Evolutionary conservation across 306 rosid species (phyloP).

Genomic region (Cucumis melo): DNA sequence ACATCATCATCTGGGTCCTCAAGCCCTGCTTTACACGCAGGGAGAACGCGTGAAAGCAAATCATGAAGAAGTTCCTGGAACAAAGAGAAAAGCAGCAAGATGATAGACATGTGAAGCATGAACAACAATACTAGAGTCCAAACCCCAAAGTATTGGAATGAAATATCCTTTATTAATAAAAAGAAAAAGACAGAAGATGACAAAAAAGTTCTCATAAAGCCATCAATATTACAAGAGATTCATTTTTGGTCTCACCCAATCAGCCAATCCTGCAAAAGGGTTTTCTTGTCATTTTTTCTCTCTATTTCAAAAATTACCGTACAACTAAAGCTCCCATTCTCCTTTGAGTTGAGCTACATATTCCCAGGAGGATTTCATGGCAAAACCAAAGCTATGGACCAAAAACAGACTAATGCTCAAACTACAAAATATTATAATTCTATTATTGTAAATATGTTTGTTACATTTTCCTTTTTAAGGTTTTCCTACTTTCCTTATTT

Average conservation of each 20-base stretch:
- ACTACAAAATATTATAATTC: no score
- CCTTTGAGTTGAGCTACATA: not conserved
- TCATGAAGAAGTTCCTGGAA: constrained; percentile 72
- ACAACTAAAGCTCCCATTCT: not conserved
- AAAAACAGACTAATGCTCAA: not conserved
- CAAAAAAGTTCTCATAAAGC: no score
- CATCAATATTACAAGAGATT: not conserved
- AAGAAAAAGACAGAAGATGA: not conserved
- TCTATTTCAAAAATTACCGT: not conserved
- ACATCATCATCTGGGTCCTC: constrained; percentile 99
- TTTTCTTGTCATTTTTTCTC: not conserved
- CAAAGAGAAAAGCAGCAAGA: constrained; percentile 20
- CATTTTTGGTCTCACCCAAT: not conserved
- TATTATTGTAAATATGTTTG: no score
- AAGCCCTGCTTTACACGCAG: constrained; percentile 89
- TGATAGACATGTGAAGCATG: not conserved
- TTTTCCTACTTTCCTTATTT: no score
- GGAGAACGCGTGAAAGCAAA: constrained; percentile 78
- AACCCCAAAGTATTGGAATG: not conserved
- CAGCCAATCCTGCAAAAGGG: not conserved
- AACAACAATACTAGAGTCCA: not conserved
- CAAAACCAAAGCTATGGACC: not conserved
- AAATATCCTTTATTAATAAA: not conserved
- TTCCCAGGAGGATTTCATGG: not conserved
- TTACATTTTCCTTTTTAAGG: no score